phyloP scores from a whole-genome alignment of 306 rosid species.

The Senna tora region DNA sequence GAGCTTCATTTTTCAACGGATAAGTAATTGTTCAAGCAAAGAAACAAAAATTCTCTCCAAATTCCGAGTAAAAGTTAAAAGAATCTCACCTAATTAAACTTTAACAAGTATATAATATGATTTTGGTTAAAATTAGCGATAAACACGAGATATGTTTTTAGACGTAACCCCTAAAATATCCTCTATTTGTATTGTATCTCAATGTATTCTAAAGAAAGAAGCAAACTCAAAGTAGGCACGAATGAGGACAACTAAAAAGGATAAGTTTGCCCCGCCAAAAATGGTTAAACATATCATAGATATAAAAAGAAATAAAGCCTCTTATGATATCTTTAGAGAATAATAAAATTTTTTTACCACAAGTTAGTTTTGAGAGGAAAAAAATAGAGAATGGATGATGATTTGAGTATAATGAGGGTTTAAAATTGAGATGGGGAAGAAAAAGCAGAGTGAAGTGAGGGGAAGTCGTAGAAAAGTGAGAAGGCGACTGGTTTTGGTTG shows the following conservation, averaged over 20 bases:
- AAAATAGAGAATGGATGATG: slow-evolving; percentile 15
- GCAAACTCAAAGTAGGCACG: slow-evolving; percentile 43
- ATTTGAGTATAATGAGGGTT: slow-evolving; percentile 35
- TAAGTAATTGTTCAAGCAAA: slow-evolving; percentile 28
- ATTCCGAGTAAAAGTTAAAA: slow-evolving; percentile 48
- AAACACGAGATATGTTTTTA: slow-evolving; percentile 12
- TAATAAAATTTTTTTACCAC: no score
- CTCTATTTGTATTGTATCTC: slow-evolving; percentile 35
- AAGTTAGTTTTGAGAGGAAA: background rate
- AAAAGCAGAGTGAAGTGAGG: slow-evolving; percentile 22
- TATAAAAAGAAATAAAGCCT: background rate
- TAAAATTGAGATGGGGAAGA: background rate
- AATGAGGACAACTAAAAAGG: slow-evolving; percentile 35
- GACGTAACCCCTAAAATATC: background rate
- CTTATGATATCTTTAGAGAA: background rate
- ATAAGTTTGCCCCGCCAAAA: slow-evolving; percentile 6
- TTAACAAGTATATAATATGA: slow-evolving; percentile 33
- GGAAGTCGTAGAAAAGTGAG: background rate
- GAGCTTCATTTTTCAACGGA: slow-evolving; percentile 1
- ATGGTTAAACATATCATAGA: background rate
- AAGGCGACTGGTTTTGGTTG: background rate
- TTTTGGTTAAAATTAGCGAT: slow-evolving; percentile 29
- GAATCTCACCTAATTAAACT: slow-evolving; percentile 53
- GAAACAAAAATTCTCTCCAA: slow-evolving; percentile 48
- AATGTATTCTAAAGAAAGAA: background rate